These are phyloP conservation scores for Paramyrothecium roridum DNA, from an alignment of 2,329 filamentous ascomycete genomes.

Conservation along the genomic window DNA sequence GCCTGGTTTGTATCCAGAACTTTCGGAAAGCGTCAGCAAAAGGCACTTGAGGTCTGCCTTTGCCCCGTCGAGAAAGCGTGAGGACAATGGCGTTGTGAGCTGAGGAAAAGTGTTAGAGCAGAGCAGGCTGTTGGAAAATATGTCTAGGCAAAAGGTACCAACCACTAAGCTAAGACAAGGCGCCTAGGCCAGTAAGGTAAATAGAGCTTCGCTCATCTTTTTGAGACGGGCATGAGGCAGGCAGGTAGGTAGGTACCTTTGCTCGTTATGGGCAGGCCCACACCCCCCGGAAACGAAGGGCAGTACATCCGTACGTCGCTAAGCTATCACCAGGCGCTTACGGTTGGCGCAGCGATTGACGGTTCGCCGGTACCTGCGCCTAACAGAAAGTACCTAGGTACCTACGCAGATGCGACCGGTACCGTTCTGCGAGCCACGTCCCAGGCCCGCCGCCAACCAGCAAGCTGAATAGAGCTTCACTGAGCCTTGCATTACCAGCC, in stretches of 20 bases:
- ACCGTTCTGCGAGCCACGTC: neutral
- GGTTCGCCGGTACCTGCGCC: neutral
- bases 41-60: constrained; percentile 1
- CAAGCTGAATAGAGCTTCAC: neutral
- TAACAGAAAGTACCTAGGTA: neutral
- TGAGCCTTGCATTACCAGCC: neutral
- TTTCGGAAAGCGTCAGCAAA: neutral
- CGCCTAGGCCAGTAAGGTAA: neutral
- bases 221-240: neutral
- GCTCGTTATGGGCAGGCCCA: no score
- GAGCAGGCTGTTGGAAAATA: neutral
- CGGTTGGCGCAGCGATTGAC: neutral
- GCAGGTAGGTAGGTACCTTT: no score
- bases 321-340: neutral
- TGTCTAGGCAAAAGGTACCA: no score
- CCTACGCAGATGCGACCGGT: neutral
- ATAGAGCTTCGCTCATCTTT: neutral
- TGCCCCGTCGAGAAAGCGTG: neutral
- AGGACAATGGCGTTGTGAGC: neutral
- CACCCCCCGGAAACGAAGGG: no score
- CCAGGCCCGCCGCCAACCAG: neutral
- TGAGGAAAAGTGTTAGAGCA: neutral
- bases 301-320: no score
- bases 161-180: neutral
- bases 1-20: neutral